A percentile compares a stretch with the other conserved stretches of the same genome.
phyloP scores from a whole-genome alignment of 192 early-diverging fungal species.

The Backusella westeae region DNA sequence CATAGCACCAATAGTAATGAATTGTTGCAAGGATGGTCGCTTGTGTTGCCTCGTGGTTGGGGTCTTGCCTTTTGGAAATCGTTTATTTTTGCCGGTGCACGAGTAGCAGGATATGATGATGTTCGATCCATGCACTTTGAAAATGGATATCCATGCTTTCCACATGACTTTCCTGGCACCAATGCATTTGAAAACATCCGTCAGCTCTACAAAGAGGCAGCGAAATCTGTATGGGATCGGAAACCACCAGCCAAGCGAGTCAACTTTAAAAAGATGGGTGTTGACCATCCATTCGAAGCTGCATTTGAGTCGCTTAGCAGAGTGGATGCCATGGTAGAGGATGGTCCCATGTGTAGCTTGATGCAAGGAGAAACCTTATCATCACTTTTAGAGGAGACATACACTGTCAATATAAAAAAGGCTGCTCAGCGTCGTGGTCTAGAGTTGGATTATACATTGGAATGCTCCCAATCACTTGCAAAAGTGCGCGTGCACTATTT shows the following conservation, averaged over 20 bases:
- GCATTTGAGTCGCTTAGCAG: conserved; percentile 48
- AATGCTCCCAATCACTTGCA: conserved; percentile 38
- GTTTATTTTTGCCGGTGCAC: conserved; percentile 84
- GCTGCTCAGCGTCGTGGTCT: neutral
- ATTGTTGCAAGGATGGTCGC: conserved; percentile 69
- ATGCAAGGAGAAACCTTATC: neutral
- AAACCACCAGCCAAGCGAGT: conserved; percentile 79
- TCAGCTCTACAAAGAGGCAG: conserved; percentile 35
- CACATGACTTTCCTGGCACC: conserved; percentile 83
- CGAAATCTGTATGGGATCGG: conserved; percentile 52
- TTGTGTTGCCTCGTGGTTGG: conserved; percentile 80
- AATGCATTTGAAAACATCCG: conserved; percentile 53
- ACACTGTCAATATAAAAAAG: neutral
- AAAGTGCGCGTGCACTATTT: conserved; percentile 53
- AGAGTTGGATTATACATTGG: conserved; percentile 12
- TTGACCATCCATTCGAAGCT: conserved; percentile 68
- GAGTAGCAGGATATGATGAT: conserved; percentile 77
- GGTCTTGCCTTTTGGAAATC: conserved; percentile 87
- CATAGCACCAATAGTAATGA: conserved; percentile 29
- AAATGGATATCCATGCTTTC: conserved; percentile 71
- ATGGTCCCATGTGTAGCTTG: conserved; percentile 1
- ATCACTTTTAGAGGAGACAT: neutral
- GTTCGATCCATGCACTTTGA: conserved; percentile 73
- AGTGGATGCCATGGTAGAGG: conserved; percentile 1
- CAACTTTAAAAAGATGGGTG: conserved; percentile 73